Evolutionary conservation across 208 protist species (phyloP).

Genomic region (Acanthamoeba culbertsoni): DNA sequence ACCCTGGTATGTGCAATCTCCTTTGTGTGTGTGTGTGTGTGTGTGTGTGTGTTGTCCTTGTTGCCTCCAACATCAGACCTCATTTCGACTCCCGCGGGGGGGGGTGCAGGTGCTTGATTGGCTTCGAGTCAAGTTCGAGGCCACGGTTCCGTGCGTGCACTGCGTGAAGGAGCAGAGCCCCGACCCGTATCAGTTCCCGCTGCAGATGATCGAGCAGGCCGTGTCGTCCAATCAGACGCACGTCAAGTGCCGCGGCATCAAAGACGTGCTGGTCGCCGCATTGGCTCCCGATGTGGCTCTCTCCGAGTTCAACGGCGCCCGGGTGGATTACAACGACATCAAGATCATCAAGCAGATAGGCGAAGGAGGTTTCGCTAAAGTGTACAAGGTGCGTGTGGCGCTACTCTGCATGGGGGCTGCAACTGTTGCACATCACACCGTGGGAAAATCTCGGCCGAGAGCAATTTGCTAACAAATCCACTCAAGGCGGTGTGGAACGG

Average conservation of each 20-base stretch:
- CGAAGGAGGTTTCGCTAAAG: slow-evolving; percentile 56
- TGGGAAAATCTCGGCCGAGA: no score
- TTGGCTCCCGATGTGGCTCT: slow-evolving; percentile 51
- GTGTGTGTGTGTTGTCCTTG: no score
- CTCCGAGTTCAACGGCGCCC: slow-evolving; percentile 35
- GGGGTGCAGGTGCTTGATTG: slow-evolving; percentile 30
- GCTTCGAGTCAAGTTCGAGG: slow-evolving; percentile 39
- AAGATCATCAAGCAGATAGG: slow-evolving; percentile 60
- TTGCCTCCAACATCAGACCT: no score
- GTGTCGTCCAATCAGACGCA: not conserved
- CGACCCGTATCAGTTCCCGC: slow-evolving; percentile 57
- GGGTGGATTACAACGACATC: slow-evolving; percentile 39
- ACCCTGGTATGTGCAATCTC: slow-evolving; percentile 24
- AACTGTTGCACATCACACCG: no score
- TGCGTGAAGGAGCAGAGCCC: slow-evolving; percentile 37
- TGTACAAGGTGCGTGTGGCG: not conserved
- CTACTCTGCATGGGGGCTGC: not conserved
- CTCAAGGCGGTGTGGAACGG: slow-evolving; percentile 51
- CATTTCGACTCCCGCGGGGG: no score
- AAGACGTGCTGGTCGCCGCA: slow-evolving; percentile 15
- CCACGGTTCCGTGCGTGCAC: slow-evolving; percentile 49
- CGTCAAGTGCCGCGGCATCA: slow-evolving; percentile 56
- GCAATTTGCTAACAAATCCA: no score
- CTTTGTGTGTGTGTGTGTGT: no score
- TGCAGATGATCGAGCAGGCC: slow-evolving; percentile 51